Conservation (phyloP, 352 stramenopile genomes). For the Pythium sp. region DNA sequence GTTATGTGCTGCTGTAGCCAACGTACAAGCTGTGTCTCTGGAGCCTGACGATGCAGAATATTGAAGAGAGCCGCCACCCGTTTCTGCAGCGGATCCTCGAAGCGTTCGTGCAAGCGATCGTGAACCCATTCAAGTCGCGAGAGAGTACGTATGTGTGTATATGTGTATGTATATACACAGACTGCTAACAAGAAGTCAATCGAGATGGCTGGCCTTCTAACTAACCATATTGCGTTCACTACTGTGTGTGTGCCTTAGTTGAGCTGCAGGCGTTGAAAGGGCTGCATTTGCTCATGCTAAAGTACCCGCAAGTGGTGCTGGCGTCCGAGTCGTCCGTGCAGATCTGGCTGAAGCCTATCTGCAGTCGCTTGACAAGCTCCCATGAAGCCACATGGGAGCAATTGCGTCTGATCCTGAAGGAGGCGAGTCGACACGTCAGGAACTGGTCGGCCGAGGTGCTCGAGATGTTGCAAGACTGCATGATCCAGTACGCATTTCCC, state of each 20-base stretch:
- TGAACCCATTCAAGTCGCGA: conserved; percentile 72
- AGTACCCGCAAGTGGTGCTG: conserved; percentile 42
- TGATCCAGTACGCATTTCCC: conserved; percentile 48
- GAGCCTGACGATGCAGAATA: conserved; percentile 62
- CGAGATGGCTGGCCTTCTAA: neutral
- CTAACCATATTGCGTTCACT: neutral
- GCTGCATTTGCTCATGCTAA: conserved; percentile 49
- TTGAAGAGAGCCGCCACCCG: conserved; percentile 40
- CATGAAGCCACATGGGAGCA: conserved; percentile 46
- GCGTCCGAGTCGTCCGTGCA: conserved; percentile 24
- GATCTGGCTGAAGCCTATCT: conserved; percentile 51
- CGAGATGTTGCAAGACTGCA: conserved; percentile 32
- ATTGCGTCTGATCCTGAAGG: conserved; percentile 43
- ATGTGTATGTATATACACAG: no score
- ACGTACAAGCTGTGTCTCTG: conserved; percentile 75
- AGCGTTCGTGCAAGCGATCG: conserved; percentile 58
- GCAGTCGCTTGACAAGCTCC: conserved; percentile 53
- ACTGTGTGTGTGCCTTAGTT: conserved; percentile 8
- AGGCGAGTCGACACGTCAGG: conserved; percentile 29
- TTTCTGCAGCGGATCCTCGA: conserved; percentile 56
- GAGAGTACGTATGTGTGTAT: conserved; percentile 37
- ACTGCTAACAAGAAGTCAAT: no score
- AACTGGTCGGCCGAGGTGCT: conserved; percentile 36
- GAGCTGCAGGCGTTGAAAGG: conserved; percentile 65
- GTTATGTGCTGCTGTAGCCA: conserved; percentile 17